Base-by-base conservation (phyloP, 768 basidiomycete genomes). In the Boletus subcaerulescens region DNA sequence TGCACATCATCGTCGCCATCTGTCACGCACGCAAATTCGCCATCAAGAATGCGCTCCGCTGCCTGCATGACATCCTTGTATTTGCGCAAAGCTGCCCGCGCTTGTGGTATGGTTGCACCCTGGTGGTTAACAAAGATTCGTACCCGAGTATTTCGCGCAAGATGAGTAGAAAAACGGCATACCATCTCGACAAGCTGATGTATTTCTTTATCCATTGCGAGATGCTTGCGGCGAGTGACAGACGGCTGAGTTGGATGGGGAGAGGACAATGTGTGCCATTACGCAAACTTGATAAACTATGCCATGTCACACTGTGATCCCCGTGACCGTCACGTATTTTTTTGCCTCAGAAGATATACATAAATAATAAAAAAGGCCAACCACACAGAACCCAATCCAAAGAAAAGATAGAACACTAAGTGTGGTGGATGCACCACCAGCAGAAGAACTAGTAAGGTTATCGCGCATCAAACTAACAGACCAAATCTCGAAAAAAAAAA, bases 41-140 rank as follows among this genome's bases (percentile, higher is more conserved):
- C 94, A 58, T 89, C 86, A 57, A 92, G 89, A 56, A 92, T 84
- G 44, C 80, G 79, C 69, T 93, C 93, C 3, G 93, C 93, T 14
- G 94, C 94, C 65, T 90, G 80, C 89, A 92, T 91, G 35, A 94
- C 92, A 77, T 98, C 93, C 58, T 84, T 89, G 67, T 89, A 81
- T 63, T 85, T 84, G 58, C 78, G 81, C 65, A 97, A 72, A 17
- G 94, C 94, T 31, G 88, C 90, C 61, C 82, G 82, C 39, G 95
- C 94, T 74, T 94, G 90, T 13, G 84, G 82, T 12, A 73, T 68
- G 0, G 88, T 90, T 31, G 92, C 92, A 61, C 94, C 94, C 94
- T 95, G 54, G 38, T 52, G 14, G 20, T 55, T 15, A 31, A 22
- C 40, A 45, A 43, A 40, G 41, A 53, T 48, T 60, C 35, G 33